These are phyloP conservation scores for Neurospora sp. DNA, from an alignment of 2,329 filamentous ascomycete species.

Conservation along the genomic window DNA sequence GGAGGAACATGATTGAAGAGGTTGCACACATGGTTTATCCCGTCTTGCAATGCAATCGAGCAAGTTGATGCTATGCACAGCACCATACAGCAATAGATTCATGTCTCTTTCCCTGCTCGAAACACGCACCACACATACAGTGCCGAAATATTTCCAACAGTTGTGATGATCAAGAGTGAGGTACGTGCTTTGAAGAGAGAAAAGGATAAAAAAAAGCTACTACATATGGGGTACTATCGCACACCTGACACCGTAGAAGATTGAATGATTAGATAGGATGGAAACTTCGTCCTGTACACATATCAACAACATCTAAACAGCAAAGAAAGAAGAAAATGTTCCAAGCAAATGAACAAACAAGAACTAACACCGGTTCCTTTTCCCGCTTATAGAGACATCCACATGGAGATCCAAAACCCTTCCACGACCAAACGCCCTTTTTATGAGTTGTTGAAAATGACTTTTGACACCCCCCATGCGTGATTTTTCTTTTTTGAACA, in stretches of 20 bases:
- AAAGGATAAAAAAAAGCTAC: not conserved
- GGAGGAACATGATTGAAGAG: slow-evolving; percentile 58
- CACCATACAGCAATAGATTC: not conserved
- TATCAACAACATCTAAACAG: not conserved
- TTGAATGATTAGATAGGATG: not conserved
- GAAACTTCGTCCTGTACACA: not conserved
- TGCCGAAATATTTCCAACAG: not conserved
- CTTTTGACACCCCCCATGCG: not conserved
- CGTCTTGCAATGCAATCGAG: not conserved
- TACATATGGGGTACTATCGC: not conserved
- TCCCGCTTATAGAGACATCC: not conserved
- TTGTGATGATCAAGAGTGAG: not conserved
- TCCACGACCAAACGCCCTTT: not conserved
- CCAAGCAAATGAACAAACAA: not conserved
- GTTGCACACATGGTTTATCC: not conserved
- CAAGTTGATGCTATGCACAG: not conserved
- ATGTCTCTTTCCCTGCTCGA: not conserved
- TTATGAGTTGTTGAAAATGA: not conserved
- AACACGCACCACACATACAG: not conserved
- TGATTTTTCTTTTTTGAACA: slow-evolving; percentile 3
- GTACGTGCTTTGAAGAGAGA: not conserved
- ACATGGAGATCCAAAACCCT: not conserved
- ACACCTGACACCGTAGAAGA: not conserved
- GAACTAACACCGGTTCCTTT: not conserved
- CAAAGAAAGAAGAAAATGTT: not conserved